Percentiles rank a stretch among this genome's conserved stretches.
phyloP scores from a whole-genome alignment of 192 early-diverging fungal species.

The Phlyctochytrium planicorne region DNA sequence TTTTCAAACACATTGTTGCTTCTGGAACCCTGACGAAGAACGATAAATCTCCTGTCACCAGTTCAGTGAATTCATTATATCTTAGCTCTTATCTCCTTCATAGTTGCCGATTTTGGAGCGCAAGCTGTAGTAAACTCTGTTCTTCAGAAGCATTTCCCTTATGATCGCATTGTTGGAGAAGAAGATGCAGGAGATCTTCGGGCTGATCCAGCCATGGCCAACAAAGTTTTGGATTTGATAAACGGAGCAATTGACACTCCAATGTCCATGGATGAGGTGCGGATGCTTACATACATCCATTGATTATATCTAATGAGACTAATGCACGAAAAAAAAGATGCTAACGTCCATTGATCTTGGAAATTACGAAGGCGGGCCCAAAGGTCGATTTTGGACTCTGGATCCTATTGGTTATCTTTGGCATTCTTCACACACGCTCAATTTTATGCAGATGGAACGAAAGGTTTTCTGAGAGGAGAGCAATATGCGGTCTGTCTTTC shows the following conservation, averaged over 20 bases:
- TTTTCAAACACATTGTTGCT: slow-evolving; percentile 82
- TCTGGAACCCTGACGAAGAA: slow-evolving; percentile 84
- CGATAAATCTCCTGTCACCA: slow-evolving; percentile 95
- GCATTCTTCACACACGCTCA: neutral
- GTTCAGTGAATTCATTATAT: slow-evolving; percentile 36
- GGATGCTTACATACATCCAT: too few species aligned
- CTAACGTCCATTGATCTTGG: slow-evolving; percentile 89
- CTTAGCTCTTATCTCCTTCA: slow-evolving; percentile 3
- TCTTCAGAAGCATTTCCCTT: slow-evolving; percentile 74
- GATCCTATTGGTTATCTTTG: slow-evolving; percentile 56
- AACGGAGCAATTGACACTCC: slow-evolving; percentile 62
- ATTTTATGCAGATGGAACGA: slow-evolving; percentile 85
- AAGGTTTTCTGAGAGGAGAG: slow-evolving; percentile 95
- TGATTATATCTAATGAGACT: neutral
- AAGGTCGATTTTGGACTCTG: slow-evolving; percentile 70
- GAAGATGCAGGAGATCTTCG: slow-evolving; percentile 88
- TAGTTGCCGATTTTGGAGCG: slow-evolving; percentile 92
- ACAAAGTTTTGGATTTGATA: slow-evolving; percentile 77
- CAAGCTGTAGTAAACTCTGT: slow-evolving; percentile 92
- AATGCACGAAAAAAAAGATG: slow-evolving; percentile 58
- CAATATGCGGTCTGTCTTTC: slow-evolving; percentile 97
- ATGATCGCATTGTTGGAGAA: slow-evolving; percentile 93
- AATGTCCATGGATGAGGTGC: slow-evolving; percentile 69
- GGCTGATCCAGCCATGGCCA: slow-evolving; percentile 66
- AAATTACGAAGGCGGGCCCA: slow-evolving; percentile 72